These are phyloP conservation scores for Flaveria brownii DNA, from an alignment of 129 eudicot genomes.

Conservation along the genomic window DNA sequence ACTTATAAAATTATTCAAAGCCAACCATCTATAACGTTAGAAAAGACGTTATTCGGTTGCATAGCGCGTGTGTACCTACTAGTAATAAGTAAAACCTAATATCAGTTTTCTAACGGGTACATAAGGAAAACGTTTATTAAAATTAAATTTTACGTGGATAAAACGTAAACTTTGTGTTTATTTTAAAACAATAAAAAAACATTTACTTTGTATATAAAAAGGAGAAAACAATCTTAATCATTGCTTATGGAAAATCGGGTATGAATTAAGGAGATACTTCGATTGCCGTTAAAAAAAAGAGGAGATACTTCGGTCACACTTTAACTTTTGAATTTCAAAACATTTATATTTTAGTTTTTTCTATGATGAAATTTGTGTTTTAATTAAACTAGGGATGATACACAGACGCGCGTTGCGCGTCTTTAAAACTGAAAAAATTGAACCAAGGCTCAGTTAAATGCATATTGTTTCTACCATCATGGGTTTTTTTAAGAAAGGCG, in stretches of 20 bases:
- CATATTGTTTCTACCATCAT: too few species aligned
- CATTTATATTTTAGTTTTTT: neutral
- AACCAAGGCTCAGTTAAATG: too few species aligned
- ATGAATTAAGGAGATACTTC: constrained; percentile 23
- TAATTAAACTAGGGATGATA: neutral
- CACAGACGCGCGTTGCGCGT: too few species aligned
- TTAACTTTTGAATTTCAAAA: constrained; percentile 21
- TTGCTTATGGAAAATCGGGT: constrained; percentile 22
- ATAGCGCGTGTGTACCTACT: too few species aligned
- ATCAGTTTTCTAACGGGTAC: neutral
- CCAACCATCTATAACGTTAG: too few species aligned
- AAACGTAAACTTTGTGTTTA: constrained; percentile 12
- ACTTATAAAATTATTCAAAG: too few species aligned
- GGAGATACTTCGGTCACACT: constrained; percentile 21
- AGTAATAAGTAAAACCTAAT: too few species aligned
- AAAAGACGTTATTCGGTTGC: too few species aligned
- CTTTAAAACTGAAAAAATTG: too few species aligned
- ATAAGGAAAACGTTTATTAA: neutral
- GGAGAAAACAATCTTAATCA: constrained; percentile 14
- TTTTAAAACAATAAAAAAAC: neutral
- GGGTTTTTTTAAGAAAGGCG: too few species aligned
- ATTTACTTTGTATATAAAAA: constrained; percentile 10
- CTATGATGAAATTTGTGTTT: neutral
- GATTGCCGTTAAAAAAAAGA: too few species aligned
- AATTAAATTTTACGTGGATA: neutral